Evolutionary conservation across 495 filamentous ascomycete species (phyloP), one percentile per base, ranked within the genome.

Genomic region (Hypoxylon rickii): DNA sequence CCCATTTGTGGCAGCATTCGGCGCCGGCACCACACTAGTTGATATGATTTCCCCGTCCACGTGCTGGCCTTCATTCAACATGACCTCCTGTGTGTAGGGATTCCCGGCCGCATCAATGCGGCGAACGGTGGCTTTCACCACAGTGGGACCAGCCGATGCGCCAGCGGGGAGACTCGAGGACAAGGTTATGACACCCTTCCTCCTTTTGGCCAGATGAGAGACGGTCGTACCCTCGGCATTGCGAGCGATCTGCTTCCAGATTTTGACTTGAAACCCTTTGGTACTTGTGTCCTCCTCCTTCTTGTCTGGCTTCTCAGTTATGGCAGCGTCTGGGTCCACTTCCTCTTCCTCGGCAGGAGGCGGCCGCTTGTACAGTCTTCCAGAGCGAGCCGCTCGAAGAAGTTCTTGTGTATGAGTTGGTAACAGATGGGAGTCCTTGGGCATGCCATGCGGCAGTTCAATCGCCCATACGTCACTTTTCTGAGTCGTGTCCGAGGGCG

Each of bases 161-260:
- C 76, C 73, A 15, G 67, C 71, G 4, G 71, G 54, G 2, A 75
- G 68, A 29, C 70, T 75, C 10, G 80, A 78, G 5, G 72, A 68
- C 39, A 77, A 65, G 12, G 76, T 75, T 31, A 80, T 62, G 11
- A 75, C 70, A n/a, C 89, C 89, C 63, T 89, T 90, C 56, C 91
- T 83, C 41, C 92, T 78, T 71, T 96, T 96, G 0, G 92, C 94
- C 16, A 98, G 74, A 60, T 90, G 94, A 36, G 96, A 90, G 2
- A 85, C 73, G 36, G 89, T 86, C 0, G 87, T 77, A 6, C 81
- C 81, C 65, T 97, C 93, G 22, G 86, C 67, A 68, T 89, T 87
- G 33, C 88, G 84, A 0, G 93, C 83, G 21, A 95, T 75, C 43
- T 85, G 82, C 47, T 86, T 83, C 91, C 92, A 98, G 58, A 86